Percentiles rank a stretch among this genome's conserved stretches.
Conservation (phyloP, 257 asterid species). For the Linaria vulgaris region DNA sequence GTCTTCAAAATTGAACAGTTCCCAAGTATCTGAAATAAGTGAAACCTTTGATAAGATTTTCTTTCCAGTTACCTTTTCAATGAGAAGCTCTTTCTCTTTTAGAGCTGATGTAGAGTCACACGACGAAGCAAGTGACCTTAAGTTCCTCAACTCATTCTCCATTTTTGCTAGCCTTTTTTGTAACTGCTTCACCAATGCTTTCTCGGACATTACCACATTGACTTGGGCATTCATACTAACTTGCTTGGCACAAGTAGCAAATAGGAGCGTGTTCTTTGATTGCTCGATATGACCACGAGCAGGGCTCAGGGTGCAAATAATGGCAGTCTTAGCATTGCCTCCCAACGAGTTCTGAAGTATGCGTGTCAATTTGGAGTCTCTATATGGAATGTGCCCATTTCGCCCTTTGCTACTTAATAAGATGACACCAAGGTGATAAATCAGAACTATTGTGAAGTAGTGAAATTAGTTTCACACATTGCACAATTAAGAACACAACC, state of each 20-base stretch:
- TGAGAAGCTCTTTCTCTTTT: conserved; percentile 49
- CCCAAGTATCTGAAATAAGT: neutral
- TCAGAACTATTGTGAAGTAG: no score
- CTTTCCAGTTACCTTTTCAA: conserved; percentile 40
- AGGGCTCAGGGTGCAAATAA: conserved; percentile 68
- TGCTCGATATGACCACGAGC: conserved; percentile 65
- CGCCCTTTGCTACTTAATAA: conserved; percentile 46
- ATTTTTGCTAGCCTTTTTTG: conserved; percentile 50
- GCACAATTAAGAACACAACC: neutral
- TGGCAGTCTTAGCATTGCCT: conserved; percentile 63
- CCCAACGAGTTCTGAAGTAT: conserved; percentile 57
- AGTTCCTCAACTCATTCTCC: conserved; percentile 43
- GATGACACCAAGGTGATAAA: neutral
- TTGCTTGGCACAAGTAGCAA: conserved; percentile 63
- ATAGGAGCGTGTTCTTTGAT: conserved; percentile 58
- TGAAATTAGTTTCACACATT: neutral
- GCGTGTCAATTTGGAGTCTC: conserved; percentile 65
- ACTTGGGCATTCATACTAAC: conserved; percentile 54
- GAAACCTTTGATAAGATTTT: neutral
- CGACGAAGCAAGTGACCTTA: conserved; percentile 30
- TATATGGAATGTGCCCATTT: conserved; percentile 53
- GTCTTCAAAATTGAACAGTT: neutral
- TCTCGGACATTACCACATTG: conserved; percentile 58
- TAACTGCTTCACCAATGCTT: conserved; percentile 54
- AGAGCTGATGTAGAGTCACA: conserved; percentile 34